These are phyloP conservation scores for Colletotrichum sp. DNA, from an alignment of 2,329 filamentous ascomycete species.

Conservation along the genomic window DNA sequence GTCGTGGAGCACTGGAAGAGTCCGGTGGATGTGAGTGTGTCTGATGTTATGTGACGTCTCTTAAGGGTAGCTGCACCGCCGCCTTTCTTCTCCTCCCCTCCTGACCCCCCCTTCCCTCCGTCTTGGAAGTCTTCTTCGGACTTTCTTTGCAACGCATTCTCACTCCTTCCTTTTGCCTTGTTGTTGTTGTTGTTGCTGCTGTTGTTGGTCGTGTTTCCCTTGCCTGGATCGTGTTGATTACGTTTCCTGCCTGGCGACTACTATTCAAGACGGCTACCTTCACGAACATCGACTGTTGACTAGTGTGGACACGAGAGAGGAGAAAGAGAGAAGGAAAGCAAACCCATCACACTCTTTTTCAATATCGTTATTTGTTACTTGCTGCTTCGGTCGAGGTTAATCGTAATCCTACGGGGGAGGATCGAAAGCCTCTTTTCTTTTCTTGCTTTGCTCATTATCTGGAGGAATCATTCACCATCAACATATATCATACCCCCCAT, in stretches of 20 bases:
- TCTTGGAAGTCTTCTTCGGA: not conserved
- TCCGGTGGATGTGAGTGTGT: not conserved
- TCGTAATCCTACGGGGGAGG: slow-evolving; percentile 11
- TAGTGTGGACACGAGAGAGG: not conserved
- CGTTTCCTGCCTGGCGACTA: not conserved
- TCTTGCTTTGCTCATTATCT: not conserved
- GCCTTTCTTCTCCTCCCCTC: not conserved
- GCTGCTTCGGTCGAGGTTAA: not conserved
- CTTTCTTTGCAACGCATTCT: not conserved
- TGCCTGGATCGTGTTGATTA: slow-evolving; percentile 8
- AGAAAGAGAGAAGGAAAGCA: not conserved
- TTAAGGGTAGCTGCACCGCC: slow-evolving; percentile 12
- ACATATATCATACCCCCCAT: not conserved
- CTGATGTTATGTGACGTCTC: slow-evolving; percentile 12
- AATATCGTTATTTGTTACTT: not conserved
- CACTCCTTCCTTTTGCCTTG: not conserved
- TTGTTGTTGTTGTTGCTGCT: not conserved
- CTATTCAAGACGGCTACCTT: not conserved
- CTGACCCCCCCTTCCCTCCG: not conserved
- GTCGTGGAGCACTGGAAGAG: not conserved
- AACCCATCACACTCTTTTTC: not conserved
- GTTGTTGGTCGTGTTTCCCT: not conserved
- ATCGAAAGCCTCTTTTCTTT: not conserved
- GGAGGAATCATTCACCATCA: not conserved
- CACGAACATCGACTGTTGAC: not conserved